Percentiles rank a stretch among this genome's conserved stretches.
These are phyloP conservation scores for Grosmannia huntii DNA, from an alignment of 2,329 filamentous ascomycete species.

Conservation along the genomic window DNA sequence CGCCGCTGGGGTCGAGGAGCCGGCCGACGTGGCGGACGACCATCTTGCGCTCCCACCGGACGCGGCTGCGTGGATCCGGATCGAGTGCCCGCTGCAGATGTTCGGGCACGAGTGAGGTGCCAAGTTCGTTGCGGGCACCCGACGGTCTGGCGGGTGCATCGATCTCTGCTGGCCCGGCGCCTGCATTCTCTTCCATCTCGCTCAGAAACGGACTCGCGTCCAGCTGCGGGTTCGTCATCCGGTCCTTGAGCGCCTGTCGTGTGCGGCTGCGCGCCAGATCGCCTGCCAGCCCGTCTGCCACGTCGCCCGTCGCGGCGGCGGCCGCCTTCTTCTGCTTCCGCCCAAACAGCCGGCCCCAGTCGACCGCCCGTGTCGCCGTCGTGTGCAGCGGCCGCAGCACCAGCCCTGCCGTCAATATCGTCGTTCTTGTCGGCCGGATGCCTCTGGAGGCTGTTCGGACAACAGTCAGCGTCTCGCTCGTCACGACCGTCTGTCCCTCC, in stretches of 20 bases:
- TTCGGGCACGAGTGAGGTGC: slow-evolving; percentile 27
- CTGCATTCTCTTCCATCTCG: slow-evolving; percentile 24
- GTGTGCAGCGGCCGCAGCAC: slow-evolving; percentile 7
- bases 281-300: slow-evolving; percentile 10
- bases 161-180: no score
- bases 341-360: slow-evolving; percentile 11
- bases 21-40: slow-evolving; percentile 62
- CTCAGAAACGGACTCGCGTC: slow-evolving; percentile 48
- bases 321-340: slow-evolving; percentile 16
- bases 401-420: neutral
- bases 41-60: slow-evolving; percentile 73
- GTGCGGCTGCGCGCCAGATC: slow-evolving; percentile 18
- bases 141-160: no score
- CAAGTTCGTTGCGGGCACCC: slow-evolving; percentile 10
- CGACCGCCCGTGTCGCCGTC: slow-evolving; percentile 5
- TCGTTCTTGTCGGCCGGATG: slow-evolving; percentile 5
- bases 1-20: slow-evolving; percentile 46
- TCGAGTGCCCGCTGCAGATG: slow-evolving; percentile 55
- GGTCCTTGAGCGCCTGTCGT: slow-evolving; percentile 27
- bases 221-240: slow-evolving; percentile 30
- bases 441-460: slow-evolving; percentile 8
- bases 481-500: no score
- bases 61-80: slow-evolving; percentile 58
- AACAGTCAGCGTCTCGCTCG: neutral
- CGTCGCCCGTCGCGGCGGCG: neutral